Base-by-base conservation (phyloP, 2,329 filamentous ascomycete species). In the Fusarium scirpi region DNA sequence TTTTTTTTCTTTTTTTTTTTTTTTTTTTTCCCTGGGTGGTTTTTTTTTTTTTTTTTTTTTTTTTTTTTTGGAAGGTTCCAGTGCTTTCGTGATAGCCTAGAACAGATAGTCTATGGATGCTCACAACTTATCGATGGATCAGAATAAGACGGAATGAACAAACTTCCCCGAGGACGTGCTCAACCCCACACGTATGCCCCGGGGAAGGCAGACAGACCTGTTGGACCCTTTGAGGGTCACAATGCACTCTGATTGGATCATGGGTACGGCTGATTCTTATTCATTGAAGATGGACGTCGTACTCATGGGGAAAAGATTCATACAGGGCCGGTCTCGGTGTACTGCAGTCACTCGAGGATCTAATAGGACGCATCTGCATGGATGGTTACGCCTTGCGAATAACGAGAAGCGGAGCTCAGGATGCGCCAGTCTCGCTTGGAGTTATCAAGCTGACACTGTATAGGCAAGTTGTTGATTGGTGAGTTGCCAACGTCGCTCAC, bases 341-440 rank as follows among this genome's bases (percentile, higher is more conserved):
- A 27, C 32, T 13, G 32, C 45, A 58, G 12, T 38, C 32, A 48
- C n/a, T 32, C 32, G 22, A 52, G 24, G 46, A 43, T 56, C 41
- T 58, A 59, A 27, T 44, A 34, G 45, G 57, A 57, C 49, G 66
- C 49, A 59, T 44, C 25, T 51, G 55, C 47, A 70, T 64, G 58
- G 48, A 49, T 60, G 60, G 63, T 51, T 67, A 58, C 74, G 74
- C 74, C 74, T 76, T 76, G 69, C 56, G 69, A 75, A 75, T 47
- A 67, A 76, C 74, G 67, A 75, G 71, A 71, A 75, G 74, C 69
- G 74, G 74, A 75, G 74, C 68, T 64, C 59, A 65, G 46, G 49
- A 54, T 44, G 44, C 46, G 44, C 62, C 63, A 65, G 51, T 54
- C 32, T n/a, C 27, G 52, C 25, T n/a, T 64, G 45, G 43, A 48